Evolutionary conservation across 768 basidiomycete genomes (phyloP).

Genomic region (Psilocybe cyanescens): DNA sequence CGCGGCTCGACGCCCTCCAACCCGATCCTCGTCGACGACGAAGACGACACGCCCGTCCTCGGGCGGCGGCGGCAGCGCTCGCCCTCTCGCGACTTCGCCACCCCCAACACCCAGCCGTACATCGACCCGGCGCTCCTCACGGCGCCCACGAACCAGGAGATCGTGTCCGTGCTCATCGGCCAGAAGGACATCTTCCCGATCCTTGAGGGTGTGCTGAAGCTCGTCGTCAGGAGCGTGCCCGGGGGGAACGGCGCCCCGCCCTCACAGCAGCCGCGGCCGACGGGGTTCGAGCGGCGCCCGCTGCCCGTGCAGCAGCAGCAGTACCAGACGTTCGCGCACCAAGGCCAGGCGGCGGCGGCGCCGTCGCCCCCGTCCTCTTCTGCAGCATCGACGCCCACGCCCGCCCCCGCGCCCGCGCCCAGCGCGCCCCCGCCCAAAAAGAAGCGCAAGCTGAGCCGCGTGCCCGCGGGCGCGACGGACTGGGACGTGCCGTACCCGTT

Average conservation of each 20-base stretch:
- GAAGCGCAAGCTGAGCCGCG: constrained; percentile 63
- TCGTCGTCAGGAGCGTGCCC: constrained; percentile 43
- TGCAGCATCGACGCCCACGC: not conserved
- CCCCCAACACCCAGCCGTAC: constrained; percentile 18
- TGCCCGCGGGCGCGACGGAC: constrained; percentile 80
- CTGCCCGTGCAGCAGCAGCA: not conserved
- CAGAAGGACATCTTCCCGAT: constrained; percentile 73
- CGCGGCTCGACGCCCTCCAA: constrained; percentile 61
- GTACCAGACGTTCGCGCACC: not conserved
- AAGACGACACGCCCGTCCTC: constrained; percentile 40
- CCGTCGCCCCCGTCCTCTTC: too few species aligned
- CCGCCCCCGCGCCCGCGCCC: not conserved
- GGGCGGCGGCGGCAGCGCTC: constrained; percentile 21
- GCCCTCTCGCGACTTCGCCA: not conserved
- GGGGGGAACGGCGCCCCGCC: not conserved
- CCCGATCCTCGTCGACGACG: constrained; percentile 76
- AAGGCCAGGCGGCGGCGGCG: too few species aligned
- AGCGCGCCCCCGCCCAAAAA: constrained; percentile 38
- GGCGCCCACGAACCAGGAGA: constrained; percentile 57
- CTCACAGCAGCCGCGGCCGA: constrained; percentile 16
- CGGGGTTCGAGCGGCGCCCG: constrained; percentile 1
- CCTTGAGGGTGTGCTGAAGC: constrained; percentile 61
- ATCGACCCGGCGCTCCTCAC: constrained; percentile 49
- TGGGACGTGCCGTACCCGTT: constrained; percentile 90
- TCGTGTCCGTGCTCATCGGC: constrained; percentile 59